Evolutionary conservation across 768 basidiomycete species (phyloP), one percentile per base, ranked within the genome.

Genomic region (Boletus sp.): DNA sequence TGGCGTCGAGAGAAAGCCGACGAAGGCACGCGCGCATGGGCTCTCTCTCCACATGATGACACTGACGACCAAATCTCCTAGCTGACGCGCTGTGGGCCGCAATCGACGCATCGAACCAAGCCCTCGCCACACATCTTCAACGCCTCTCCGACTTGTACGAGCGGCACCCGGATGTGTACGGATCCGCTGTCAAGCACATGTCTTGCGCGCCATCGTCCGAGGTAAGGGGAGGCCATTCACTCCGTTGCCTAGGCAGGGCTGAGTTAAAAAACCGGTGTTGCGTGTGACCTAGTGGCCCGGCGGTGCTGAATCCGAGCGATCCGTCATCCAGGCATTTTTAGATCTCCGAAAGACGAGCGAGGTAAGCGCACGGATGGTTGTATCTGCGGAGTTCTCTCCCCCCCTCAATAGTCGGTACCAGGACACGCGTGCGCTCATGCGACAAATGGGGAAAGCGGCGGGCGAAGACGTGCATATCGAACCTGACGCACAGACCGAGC

Each of bases 391-490:
- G 6, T n/a, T n/a, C 17, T 21, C 13, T 5, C 9, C n/a, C 17
- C n/a, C 19, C 11, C 9, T 55, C n/a, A 30, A 58, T 34, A 35
- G 38, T 17, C 46, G 14, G 9, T 54, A 17, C 21, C 55, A 95
- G 92, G 77, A 74, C 45, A 90, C 94, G 41, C 88, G 96, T 19
- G 69, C 64, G 17, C 79, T 83, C 51, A 95, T 98, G 89, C 84
- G 85, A 53, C 73, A 80, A 54, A 95, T 98, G 93, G 93, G 96
- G 23, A 71, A 73, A 7, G 71, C 77, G 4, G 82, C 89, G 0
- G 70, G 63, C 5, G 59, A 61, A 39, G 82, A 75, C 17, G 93
- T 95, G 6, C 88, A 90, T 17, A 95, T 99, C 56, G 97, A 99
- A 70, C 97, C 97, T 1, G 70, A 77, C 4, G 84, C 88, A 67